Conservation (phyloP, 192 early-diverging fungal genomes). For the Lobosporangium transversale region DNA sequence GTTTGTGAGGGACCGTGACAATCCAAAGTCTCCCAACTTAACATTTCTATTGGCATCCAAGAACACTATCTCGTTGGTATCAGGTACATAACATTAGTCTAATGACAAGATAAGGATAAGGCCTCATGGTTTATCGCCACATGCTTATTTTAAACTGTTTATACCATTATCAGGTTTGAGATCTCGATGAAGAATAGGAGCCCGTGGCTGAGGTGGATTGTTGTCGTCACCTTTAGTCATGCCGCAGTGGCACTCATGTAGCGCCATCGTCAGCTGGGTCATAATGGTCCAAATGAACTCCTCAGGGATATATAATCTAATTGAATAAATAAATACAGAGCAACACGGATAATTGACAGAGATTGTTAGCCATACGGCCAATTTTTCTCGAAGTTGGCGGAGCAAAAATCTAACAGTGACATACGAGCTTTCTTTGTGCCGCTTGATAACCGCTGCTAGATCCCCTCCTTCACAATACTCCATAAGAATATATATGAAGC, state of each 20-base stretch:
- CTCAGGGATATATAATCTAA: slow-evolving; percentile 66
- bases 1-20: slow-evolving; percentile 68
- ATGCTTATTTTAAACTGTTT: too few relatives aligned
- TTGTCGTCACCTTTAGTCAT: slow-evolving; percentile 30
- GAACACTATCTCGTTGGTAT: slow-evolving; percentile 70
- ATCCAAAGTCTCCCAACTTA: slow-evolving; percentile 83
- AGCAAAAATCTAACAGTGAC: not conserved
- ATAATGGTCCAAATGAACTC: slow-evolving; percentile 74
- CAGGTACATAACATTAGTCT: not conserved
- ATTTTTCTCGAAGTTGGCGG: too few relatives aligned
- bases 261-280: slow-evolving; percentile 70
- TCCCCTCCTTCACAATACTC: slow-evolving; percentile 83
- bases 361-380: too few relatives aligned
- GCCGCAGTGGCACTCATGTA: slow-evolving; percentile 77
- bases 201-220: slow-evolving; percentile 32
- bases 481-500: slow-evolving; percentile 82
- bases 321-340: not conserved
- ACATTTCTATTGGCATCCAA: slow-evolving; percentile 72
- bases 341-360: not conserved
- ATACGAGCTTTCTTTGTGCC: slow-evolving; percentile 67
- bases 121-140: too few relatives aligned
- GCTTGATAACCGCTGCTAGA: slow-evolving; percentile 70
- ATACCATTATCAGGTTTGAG: slow-evolving; percentile 80
- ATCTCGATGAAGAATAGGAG: slow-evolving; percentile 73
- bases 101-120: not conserved